A percentile compares a stretch with the other conserved stretches of the same genome.
These are phyloP conservation scores for Orbilia quercus DNA, from an alignment of 2,329 filamentous ascomycete genomes.

Conservation along the genomic window DNA sequence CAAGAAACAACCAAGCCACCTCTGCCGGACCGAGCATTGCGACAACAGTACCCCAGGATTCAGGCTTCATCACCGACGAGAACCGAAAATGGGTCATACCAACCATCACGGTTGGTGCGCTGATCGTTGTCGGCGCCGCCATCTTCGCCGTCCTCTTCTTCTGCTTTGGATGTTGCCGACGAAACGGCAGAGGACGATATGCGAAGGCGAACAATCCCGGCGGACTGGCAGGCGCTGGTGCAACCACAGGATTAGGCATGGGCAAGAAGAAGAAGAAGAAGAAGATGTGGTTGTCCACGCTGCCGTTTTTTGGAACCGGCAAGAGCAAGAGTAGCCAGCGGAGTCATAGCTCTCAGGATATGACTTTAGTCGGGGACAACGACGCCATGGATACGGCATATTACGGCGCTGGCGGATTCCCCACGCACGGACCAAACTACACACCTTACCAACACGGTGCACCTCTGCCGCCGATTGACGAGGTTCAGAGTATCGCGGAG, in stretches of 20 bases:
- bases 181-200: slow-evolving; percentile 31
- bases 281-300: slow-evolving; percentile 46
- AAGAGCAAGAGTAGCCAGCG: slow-evolving; percentile 32
- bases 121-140: slow-evolving; percentile 35
- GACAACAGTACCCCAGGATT: slow-evolving; percentile 16
- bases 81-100: slow-evolving; percentile 53
- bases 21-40: slow-evolving; percentile 19
- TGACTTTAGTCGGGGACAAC: slow-evolving; percentile 40
- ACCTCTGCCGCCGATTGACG: slow-evolving; percentile 50
- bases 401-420: slow-evolving; percentile 43
- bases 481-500: slow-evolving; percentile 55
- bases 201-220: slow-evolving; percentile 28
- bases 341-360: slow-evolving; percentile 40
- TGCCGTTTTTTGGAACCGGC: slow-evolving; percentile 41
- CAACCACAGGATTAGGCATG: not conserved
- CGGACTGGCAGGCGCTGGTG: not conserved
- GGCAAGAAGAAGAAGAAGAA: slow-evolving; percentile 26
- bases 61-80: slow-evolving; percentile 39
- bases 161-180: slow-evolving; percentile 44
- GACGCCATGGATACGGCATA: slow-evolving; percentile 41
- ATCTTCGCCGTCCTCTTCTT: slow-evolving; percentile 42
- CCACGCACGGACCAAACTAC: slow-evolving; percentile 14
- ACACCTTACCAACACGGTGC: slow-evolving; percentile 47
- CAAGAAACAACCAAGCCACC: slow-evolving; percentile 15
- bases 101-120: slow-evolving; percentile 37